phyloP scores from a whole-genome alignment of 1,284 basidiomycete species.

The Rhodotorula sp. region DNA sequence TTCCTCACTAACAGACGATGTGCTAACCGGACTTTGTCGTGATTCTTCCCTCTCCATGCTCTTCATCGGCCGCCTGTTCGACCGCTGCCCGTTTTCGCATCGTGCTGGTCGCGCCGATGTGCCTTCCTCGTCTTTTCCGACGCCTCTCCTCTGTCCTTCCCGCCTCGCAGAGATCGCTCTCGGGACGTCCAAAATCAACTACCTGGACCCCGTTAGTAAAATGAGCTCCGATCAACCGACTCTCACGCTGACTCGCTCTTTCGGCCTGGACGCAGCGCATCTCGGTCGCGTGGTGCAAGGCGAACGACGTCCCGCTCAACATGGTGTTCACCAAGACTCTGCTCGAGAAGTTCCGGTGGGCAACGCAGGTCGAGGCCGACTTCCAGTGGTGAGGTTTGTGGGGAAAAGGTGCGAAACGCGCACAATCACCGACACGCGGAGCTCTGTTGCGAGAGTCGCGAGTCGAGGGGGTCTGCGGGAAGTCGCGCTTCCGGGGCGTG shows the following conservation, averaged over 20 bases:
- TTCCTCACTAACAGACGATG: neutral
- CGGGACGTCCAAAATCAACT: constrained; percentile 73
- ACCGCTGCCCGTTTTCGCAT: neutral
- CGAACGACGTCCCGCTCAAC: constrained; percentile 80
- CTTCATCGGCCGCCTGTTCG: neutral
- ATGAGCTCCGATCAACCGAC: neutral
- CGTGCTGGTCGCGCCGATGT: neutral
- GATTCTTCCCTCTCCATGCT: no score
- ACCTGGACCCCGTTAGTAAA: constrained; percentile 47
- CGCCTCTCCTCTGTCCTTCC: no score
- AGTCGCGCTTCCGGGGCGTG: no score
- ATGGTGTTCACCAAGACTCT: constrained; percentile 90
- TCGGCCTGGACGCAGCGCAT: constrained; percentile 58
- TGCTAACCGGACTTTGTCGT: neutral
- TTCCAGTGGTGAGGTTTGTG: constrained; percentile 42
- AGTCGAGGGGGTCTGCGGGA: no score
- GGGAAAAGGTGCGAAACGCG: no score
- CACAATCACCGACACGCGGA: no score
- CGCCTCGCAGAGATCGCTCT: constrained; percentile 70
- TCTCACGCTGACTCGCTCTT: neutral
- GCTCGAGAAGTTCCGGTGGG: constrained; percentile 62
- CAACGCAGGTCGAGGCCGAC: constrained; percentile 33
- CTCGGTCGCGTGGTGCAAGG: constrained; percentile 80
- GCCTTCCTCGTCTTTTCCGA: neutral
- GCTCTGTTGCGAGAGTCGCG: no score